These are phyloP conservation scores for Macrocybe sp. DNA, from an alignment of 1,284 basidiomycete species.

Conservation along the genomic window DNA sequence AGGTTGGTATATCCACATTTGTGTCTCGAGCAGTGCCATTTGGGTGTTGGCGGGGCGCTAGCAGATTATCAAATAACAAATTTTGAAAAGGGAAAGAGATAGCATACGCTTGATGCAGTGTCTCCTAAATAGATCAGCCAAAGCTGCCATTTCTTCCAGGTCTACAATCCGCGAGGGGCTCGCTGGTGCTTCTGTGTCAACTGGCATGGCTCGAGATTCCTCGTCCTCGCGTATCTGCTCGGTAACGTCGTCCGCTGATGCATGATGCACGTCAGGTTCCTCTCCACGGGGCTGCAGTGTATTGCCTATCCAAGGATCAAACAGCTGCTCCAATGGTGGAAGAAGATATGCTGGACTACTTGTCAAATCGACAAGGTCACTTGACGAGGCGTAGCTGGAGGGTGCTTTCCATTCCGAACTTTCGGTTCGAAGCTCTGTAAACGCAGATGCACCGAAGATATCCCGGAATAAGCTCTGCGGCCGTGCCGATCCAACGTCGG, in stretches of 20 bases:
- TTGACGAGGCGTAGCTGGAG: conserved; percentile 33
- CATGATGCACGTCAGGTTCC: conserved; percentile 15
- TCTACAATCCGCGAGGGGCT: conserved; percentile 30
- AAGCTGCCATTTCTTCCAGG: conserved; percentile 40
- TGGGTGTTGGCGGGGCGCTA: neutral
- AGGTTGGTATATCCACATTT: neutral
- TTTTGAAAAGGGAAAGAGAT: neutral
- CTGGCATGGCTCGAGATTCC: conserved; percentile 40
- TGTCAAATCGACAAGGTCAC: conserved; percentile 47
- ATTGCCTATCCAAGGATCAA: conserved; percentile 66
- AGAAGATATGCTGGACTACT: conserved; percentile 68
- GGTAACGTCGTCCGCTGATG: conserved; percentile 11
- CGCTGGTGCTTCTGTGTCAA: conserved; percentile 20
- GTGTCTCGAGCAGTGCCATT: neutral
- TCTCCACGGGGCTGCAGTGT: conserved; percentile 46
- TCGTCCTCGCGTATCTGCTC: conserved; percentile 27
- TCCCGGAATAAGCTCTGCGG: conserved; percentile 73
- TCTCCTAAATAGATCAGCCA: conserved; percentile 46
- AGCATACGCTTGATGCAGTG: conserved; percentile 40
- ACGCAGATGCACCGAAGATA: conserved; percentile 72
- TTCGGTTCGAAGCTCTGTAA: conserved; percentile 29
- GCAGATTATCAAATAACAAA: conserved; percentile 1
- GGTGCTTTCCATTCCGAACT: conserved; percentile 12
- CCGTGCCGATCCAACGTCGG: conserved; percentile 18
- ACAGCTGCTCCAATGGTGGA: conserved; percentile 73